These are phyloP conservation scores for Eucalyptus cladocalyx DNA, from an alignment of 345 rosid genomes.

Conservation along the genomic window DNA sequence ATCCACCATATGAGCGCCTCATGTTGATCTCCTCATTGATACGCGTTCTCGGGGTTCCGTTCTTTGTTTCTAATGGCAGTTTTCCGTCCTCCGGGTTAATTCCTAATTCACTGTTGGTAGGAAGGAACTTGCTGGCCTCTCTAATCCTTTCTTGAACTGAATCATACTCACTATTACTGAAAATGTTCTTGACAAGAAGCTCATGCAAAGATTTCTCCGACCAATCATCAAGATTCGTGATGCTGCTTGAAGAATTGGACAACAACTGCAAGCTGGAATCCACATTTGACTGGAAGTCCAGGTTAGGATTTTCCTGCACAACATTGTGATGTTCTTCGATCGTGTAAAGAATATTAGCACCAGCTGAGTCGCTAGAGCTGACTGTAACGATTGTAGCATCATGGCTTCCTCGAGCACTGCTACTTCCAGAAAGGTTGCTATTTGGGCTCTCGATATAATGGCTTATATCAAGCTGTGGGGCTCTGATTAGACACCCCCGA, in stretches of 20 bases:
- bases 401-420: not conserved
- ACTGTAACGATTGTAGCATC: not conserved
- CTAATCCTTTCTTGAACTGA: constrained; percentile 58
- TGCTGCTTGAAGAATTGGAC: constrained; percentile 1
- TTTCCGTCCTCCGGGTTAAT: constrained; percentile 11
- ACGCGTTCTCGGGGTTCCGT: not conserved
- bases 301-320: not conserved
- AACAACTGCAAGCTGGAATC: not conserved
- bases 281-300: not conserved
- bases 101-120: constrained; percentile 24
- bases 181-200: constrained; percentile 41
- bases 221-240: not conserved
- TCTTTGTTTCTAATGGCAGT: not conserved
- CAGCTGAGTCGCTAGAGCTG: not conserved
- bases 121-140: constrained; percentile 81
- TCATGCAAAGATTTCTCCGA: constrained; percentile 19
- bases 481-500: constrained; percentile 1
- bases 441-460: constrained; percentile 6
- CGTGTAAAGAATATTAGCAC: not conserved
- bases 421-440: not conserved
- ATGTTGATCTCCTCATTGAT: constrained; percentile 2
- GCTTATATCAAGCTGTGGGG: not conserved
- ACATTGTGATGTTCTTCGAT: not conserved
- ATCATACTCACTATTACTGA: constrained; percentile 28
- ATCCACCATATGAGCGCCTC: not conserved